Evolutionary conservation across 148 eudicot species (phyloP), one percentile per base, ranked within the genome.

Genomic region (Fagopyrum tataricum): DNA sequence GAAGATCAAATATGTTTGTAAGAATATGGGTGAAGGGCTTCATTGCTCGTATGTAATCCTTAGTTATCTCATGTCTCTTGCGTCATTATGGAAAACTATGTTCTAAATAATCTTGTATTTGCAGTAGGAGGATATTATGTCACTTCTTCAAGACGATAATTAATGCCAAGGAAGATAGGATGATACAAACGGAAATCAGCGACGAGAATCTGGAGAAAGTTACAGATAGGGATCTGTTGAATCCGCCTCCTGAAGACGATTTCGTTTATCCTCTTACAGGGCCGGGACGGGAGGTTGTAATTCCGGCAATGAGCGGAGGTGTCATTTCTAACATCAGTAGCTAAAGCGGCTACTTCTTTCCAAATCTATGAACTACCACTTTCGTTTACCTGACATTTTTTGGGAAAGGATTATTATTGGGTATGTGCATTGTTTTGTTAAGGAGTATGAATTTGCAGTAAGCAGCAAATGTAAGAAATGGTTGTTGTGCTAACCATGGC

Each of bases 231-330:
- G 99, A 96, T 75, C 80, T 96, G 77, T 23, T 90, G 61, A 82
- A 67, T 75, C 46, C 74, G n/a, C 40, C 81, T 44, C 31, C 76
- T 0, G 74, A 75, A 10, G 58, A 76, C 20, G n/a, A 76, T 26
- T 66, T 72, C 64, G 82, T 43, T 48, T 75, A 86, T 71, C 99
- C 97, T 4, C 90, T 86, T 1, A 90, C 90, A 77, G 99, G 99
- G 15, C 97, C 99, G 26, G 99, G 99, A 7, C 92, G 99, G 99
- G 99, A 96, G 80, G 99, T 96, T 44, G 92, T 96, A 17, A 40
- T 96, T 18, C 97, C 97, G 2, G 83, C 85, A 52, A 79, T 90
- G 14, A 79, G 82, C 43, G 96, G 99, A 62, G 94, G 97, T 61
- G 84, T 95, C 81, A 85, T 96, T 52, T 90, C 93, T 44, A 87